Conservation (phyloP, 345 rosid species). For the Eucalyptus virginea region DNA sequence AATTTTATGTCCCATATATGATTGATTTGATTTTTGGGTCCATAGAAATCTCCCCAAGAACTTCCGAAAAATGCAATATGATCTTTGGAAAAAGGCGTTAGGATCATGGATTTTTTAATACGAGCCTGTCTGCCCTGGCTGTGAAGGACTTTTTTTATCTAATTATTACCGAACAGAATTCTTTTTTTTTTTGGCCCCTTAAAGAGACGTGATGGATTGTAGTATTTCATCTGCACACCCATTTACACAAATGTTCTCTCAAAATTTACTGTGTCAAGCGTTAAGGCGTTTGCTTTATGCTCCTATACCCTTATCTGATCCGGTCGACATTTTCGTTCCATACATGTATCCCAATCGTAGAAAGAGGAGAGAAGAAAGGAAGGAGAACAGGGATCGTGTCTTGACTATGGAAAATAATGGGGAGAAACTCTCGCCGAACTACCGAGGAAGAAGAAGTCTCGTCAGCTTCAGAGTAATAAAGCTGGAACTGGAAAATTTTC, state of each 20-base stretch:
- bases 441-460: background rate
- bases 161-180: background rate
- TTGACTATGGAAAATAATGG: background rate
- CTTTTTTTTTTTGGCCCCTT: background rate
- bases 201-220: background rate
- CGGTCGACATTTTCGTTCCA: background rate
- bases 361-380: background rate
- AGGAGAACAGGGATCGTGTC: background rate
- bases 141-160: too few species aligned
- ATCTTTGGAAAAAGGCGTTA: too few species aligned
- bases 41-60: too few species aligned
- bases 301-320: background rate
- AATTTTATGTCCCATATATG: too few species aligned
- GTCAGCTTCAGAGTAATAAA: background rate
- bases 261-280: background rate
- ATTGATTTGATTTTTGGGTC: too few species aligned
- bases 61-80: too few species aligned
- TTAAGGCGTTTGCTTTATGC: background rate
- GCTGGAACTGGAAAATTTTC: background rate
- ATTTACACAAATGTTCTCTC: background rate
- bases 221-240: background rate
- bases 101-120: too few species aligned
- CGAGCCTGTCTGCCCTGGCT: too few species aligned
- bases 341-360: background rate
- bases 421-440: background rate